Evolutionary conservation across 2,329 filamentous ascomycete genomes (phyloP).

Genomic region (Trichophaea hybrida): DNA sequence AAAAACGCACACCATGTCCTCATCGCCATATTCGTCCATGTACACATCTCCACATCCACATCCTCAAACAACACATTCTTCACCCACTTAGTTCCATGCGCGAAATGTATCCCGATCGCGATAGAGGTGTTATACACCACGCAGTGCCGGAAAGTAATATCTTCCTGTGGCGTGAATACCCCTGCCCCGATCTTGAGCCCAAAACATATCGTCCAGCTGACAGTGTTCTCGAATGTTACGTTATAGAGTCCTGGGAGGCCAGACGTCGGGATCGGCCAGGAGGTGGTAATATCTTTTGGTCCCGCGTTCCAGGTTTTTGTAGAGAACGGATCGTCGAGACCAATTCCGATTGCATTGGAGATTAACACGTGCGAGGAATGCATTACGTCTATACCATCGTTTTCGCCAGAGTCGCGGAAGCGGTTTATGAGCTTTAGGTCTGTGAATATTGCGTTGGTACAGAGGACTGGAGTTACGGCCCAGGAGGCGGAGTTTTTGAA

Average conservation of each 20-base stretch:
- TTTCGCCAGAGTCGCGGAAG: conserved; percentile 8
- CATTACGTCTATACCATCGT: conserved; percentile 9
- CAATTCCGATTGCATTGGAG: conserved; percentile 5
- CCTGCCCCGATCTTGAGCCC: conserved; percentile 15
- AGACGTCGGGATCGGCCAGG: not conserved
- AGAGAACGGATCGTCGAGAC: conserved; percentile 13
- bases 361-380: conserved; percentile 3
- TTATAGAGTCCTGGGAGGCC: not conserved
- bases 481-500: conserved; percentile 6
- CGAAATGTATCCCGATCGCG: conserved; percentile 6
- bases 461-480: conserved; percentile 8
- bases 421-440: conserved; percentile 14
- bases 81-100: not conserved
- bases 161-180: conserved; percentile 1
- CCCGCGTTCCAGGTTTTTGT: conserved; percentile 7
- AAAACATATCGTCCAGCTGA: conserved; percentile 13
- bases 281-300: not conserved
- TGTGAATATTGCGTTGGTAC: not conserved
- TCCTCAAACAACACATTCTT: conserved; percentile 6
- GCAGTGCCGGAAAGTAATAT: conserved; percentile 8
- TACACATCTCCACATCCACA: not conserved
- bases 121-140: conserved; percentile 12
- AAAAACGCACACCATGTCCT: conserved; percentile 8
- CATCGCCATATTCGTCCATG: conserved; percentile 4
- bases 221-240: conserved; percentile 5